A percentile compares a stretch with the other conserved stretches of the same genome.
Evolutionary conservation across 2,329 filamentous ascomycete genomes (phyloP).

Genomic region (Septoria linicola): DNA sequence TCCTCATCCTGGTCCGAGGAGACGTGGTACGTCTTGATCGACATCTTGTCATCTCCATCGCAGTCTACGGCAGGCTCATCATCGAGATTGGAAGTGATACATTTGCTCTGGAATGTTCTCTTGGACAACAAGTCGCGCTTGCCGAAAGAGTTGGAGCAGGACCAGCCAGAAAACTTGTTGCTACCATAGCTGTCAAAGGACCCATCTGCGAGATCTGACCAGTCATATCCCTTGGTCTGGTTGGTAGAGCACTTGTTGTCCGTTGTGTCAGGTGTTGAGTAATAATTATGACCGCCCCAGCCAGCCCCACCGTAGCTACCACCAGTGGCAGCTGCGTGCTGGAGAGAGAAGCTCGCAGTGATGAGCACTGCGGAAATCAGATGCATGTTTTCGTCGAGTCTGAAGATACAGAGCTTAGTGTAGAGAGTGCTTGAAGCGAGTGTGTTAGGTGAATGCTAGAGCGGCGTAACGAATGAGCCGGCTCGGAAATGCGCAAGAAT

Average conservation of each 20-base stretch:
- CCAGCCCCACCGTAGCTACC: slow-evolving; percentile 40
- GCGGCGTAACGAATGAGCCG: slow-evolving; percentile 50
- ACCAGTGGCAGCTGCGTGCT: slow-evolving; percentile 48
- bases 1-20: slow-evolving; percentile 72
- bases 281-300: slow-evolving; percentile 53
- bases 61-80: slow-evolving; percentile 46
- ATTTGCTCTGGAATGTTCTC: slow-evolving; percentile 45
- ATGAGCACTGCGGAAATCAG: slow-evolving; percentile 19
- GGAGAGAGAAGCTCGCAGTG: slow-evolving; percentile 39
- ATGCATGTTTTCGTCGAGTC: slow-evolving; percentile 19
- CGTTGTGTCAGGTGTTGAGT: slow-evolving; percentile 67
- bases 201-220: slow-evolving; percentile 62
- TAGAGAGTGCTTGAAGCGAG: slow-evolving; percentile 4
- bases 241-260: slow-evolving; percentile 73
- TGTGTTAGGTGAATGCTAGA: slow-evolving; percentile 20
- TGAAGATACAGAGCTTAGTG: slow-evolving; percentile 13
- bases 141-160: slow-evolving; percentile 61
- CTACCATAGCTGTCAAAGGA: slow-evolving; percentile 65
- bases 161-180: slow-evolving; percentile 72
- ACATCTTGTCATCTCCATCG: slow-evolving; percentile 61
- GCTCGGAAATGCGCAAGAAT: slow-evolving; percentile 34
- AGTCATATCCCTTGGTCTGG: slow-evolving; percentile 71
- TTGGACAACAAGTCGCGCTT: slow-evolving; percentile 59
- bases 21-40: slow-evolving; percentile 71
- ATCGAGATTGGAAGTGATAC: slow-evolving; percentile 46